Base-by-base conservation (phyloP, 768 basidiomycete genomes). In the Kwoniella sp. region DNA sequence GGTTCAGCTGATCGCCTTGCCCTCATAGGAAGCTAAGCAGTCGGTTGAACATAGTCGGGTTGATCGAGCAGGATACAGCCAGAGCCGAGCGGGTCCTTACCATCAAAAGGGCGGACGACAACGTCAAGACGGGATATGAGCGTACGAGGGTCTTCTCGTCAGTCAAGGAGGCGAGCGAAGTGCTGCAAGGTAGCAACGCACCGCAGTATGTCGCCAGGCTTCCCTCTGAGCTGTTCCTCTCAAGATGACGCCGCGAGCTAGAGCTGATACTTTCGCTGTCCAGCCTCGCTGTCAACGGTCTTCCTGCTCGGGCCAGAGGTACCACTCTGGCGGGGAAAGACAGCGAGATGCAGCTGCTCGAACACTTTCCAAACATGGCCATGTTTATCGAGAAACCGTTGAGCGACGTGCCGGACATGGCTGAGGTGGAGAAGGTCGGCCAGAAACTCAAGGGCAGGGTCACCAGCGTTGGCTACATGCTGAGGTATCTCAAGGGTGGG, bases 321-420 rank as follows among this genome's bases (percentile, higher is more conserved):
- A 81, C 84, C 28, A 79, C 80, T 29, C 76, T 79, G 51, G 77
- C 82, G 22, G 85, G 84, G 41, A 81, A 83, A 50, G 88, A 93
- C 73, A 79, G 91, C 60, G 91, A 95, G 75, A 75, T 85, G 47
- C 87, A 89, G 75, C 82, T 92, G 59, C 73, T 89, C 71, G 83
- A 86, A 65, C 70, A 82, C 65, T 90, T 96, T 79, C 89, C 90
- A 34, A 84, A 86, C n/a, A 82, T 86, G 20, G 83, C 87, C 19
- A 79, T 89, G 74, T 90, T 95, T 73, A 78, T 92, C 54, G 91
- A 95, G 76, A 95, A 93, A 75, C 90, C 91, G 9, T 79, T 92
- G 56, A 83, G 89, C 15, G 88, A 88, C 31, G 87, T 86, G 9
- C 47, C 41, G 8, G 45, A 54, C 36, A 45, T 63, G 39, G 48